Evolutionary conservation across 2,329 filamentous ascomycete genomes (phyloP).

Genomic region (Escovopsis sp.): DNA sequence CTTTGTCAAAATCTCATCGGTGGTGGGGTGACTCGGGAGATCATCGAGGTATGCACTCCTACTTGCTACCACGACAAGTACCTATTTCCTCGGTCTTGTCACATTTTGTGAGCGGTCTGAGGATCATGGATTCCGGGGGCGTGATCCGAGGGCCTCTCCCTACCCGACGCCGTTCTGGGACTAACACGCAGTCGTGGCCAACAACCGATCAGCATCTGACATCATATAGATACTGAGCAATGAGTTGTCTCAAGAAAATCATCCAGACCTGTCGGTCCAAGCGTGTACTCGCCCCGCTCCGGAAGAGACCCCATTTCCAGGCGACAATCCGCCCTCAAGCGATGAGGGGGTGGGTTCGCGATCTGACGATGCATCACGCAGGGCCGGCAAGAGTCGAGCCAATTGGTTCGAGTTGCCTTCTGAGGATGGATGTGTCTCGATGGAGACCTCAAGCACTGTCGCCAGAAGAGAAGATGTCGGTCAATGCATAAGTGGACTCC

Average conservation of each 20-base stretch:
- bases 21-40: conserved; percentile 31
- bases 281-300: neutral
- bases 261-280: neutral
- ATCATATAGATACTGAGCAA: conserved; percentile 1
- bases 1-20: conserved; percentile 28
- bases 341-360: neutral
- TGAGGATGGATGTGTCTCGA: neutral
- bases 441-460: neutral
- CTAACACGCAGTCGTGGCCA: neutral
- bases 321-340: neutral
- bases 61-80: neutral
- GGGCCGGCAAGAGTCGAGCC: neutral
- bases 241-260: neutral
- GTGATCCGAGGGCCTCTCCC: conserved; percentile 5
- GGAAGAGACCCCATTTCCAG: neutral
- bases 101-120: neutral
- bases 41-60: conserved; percentile 25
- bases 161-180: neutral
- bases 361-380: neutral
- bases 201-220: neutral
- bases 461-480: neutral
- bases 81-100: neutral
- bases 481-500: neutral
- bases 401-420: neutral
- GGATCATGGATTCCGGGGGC: too few species aligned